phyloP scores from a whole-genome alignment of 2,329 filamentous ascomycete genomes.

The Cephalotrichum gorgonifer region DNA sequence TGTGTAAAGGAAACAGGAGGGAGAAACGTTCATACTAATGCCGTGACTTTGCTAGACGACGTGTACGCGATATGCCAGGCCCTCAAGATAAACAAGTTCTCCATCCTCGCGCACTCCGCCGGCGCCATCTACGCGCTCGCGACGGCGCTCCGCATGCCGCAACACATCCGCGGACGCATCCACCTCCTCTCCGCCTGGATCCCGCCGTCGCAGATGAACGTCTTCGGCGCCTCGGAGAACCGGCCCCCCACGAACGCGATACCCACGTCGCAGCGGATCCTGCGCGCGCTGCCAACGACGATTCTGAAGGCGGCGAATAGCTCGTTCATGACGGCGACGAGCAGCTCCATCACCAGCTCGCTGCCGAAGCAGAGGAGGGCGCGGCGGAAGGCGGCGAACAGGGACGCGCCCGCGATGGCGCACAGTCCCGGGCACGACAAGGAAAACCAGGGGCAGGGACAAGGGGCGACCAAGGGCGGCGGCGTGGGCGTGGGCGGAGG shows the following conservation, averaged over 20 bases:
- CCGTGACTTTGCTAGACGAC: conserved; percentile 49
- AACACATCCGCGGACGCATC: conserved; percentile 87
- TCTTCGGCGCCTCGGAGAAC: conserved; percentile 62
- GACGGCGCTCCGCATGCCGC: conserved; percentile 88
- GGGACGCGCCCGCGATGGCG: conserved; percentile 20
- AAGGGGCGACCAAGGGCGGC: conserved; percentile 9
- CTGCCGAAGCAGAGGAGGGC: conserved; percentile 57
- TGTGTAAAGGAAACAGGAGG: background rate
- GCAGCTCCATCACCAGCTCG: conserved; percentile 71
- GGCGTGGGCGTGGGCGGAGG: background rate
- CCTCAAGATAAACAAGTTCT: conserved; percentile 90
- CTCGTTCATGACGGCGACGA: conserved; percentile 87
- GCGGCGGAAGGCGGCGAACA: conserved; percentile 46
- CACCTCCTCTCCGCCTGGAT: conserved; percentile 96
- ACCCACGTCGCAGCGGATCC: conserved; percentile 81
- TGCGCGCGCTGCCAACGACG: conserved; percentile 80
- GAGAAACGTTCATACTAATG: background rate
- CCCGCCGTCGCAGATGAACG: conserved; percentile 83
- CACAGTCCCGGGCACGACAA: conserved; percentile 31
- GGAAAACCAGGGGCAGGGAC: conserved; percentile 30
- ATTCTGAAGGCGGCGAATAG: conserved; percentile 92
- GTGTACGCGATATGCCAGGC: conserved; percentile 89
- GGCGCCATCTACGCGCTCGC: conserved; percentile 97
- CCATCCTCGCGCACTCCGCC: conserved; percentile 88
- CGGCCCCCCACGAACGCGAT: conserved; percentile 75